phyloP scores from a whole-genome alignment of 345 rosid species.

The Syzygium aqueum region DNA sequence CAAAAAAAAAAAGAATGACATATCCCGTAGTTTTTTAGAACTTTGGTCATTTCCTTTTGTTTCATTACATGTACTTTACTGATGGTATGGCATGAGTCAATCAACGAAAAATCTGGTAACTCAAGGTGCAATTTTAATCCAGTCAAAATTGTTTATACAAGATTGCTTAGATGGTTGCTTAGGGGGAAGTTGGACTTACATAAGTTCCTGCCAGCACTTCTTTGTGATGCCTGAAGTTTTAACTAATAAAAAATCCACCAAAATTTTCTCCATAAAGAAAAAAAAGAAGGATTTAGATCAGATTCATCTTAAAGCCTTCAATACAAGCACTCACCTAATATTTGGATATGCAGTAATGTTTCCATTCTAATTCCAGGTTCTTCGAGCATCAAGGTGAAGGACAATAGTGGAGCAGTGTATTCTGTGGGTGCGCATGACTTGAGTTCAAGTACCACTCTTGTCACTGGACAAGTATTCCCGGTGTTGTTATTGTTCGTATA shows the following conservation, averaged over 20 bases:
- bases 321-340: neutral
- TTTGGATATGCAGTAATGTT: neutral
- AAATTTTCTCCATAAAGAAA: neutral
- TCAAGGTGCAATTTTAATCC: neutral
- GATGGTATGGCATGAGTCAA: neutral
- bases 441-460: constrained; percentile 27
- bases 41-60: neutral
- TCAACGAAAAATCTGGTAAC: neutral
- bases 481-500: constrained; percentile 22
- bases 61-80: neutral
- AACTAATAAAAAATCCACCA: neutral
- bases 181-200: neutral
- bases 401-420: constrained; percentile 25
- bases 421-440: constrained; percentile 40
- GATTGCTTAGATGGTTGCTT: neutral
- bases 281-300: neutral
- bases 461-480: constrained; percentile 9
- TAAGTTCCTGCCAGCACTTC: neutral
- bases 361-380: constrained; percentile 40
- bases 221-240: neutral
- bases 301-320: neutral
- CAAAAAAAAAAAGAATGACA: too few relatives aligned
- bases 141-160: neutral
- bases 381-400: constrained; percentile 64
- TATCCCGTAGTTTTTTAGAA: neutral